A percentile compares a stretch with the other conserved stretches of the same genome.
These are phyloP conservation scores for Rhizopogon salebrosus DNA, from an alignment of 768 basidiomycete genomes.

Conservation along the genomic window DNA sequence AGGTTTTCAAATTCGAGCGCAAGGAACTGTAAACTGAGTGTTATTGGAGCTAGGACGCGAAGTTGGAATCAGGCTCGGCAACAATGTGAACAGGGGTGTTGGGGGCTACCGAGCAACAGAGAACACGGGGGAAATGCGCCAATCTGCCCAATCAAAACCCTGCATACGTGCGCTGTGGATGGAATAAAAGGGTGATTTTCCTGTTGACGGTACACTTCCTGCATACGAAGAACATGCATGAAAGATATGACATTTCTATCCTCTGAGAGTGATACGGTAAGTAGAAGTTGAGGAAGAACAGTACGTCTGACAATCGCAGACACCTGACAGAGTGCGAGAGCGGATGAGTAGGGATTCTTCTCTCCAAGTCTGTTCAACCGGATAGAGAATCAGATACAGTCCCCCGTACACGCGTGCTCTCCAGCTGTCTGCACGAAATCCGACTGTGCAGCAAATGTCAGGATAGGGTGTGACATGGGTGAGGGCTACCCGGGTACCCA, in stretches of 20 bases:
- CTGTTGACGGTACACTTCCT: slow-evolving; percentile 7
- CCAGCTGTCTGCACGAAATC: too few species aligned
- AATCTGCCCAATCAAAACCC: slow-evolving; percentile 32
- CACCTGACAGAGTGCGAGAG: slow-evolving; percentile 27
- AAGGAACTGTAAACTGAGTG: slow-evolving; percentile 11
- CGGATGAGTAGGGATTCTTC: slow-evolving; percentile 15
- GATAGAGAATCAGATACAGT: too few species aligned
- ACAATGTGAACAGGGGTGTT: background rate
- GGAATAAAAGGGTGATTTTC: slow-evolving; percentile 25
- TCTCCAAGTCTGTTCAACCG: too few species aligned
- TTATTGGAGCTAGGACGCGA: slow-evolving; percentile 8
- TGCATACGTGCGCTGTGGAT: slow-evolving; percentile 26
- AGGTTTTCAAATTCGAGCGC: slow-evolving; percentile 28
- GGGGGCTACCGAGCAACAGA: slow-evolving; percentile 10
- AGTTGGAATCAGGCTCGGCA: slow-evolving; percentile 15
- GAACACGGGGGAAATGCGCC: slow-evolving; percentile 12
- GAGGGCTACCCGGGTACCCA: background rate
- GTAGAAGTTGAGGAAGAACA: slow-evolving; percentile 35
- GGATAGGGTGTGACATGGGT: background rate
- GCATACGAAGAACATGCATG: slow-evolving; percentile 25
- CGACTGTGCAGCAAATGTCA: too few species aligned
- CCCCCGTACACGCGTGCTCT: too few species aligned
- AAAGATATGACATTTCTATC: slow-evolving; percentile 16
- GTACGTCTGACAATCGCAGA: slow-evolving; percentile 27
- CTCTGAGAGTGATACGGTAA: slow-evolving; percentile 30